Base-by-base conservation (phyloP, 306 rosid genomes). In the Nissolia schottii region DNA sequence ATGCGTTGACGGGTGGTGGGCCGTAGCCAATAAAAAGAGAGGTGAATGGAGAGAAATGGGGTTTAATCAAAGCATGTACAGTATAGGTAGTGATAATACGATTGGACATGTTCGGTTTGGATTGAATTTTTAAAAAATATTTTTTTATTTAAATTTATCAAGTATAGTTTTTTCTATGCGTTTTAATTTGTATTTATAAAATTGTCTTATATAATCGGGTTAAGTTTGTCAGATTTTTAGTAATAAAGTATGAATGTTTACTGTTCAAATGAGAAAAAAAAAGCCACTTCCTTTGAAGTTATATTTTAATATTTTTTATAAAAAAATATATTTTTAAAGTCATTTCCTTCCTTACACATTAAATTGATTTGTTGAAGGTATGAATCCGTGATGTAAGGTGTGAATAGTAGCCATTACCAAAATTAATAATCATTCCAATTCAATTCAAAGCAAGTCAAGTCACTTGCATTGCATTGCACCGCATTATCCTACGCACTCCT, bases 401-500 rank as follows among this genome's bases (percentile, higher is more conserved):
- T 11, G 15, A 70, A 70, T 56, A 64, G 34, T 53, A 24, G 51
- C 32, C 18, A 62, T 5, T 25, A 71, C 67, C 77, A 4, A 41
- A 45, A 45, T 45, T 22, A 45, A 29, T 59, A 23, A 74, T 63
- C 64, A 53, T 63, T 78, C 53, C 76, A n/a, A n/a, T n/a, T n/a
- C 51, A 29, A 18, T 66, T 67, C 77, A 74, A 75, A 54, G 29
- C 76, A 51, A 66, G 76, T 70, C 78, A 70, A 70, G 43, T 32
- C 43, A 37, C 8, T 19, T 11, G 8, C 6, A 7, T 11, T 6
- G 40, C 22, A 23, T 28, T 34, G 29, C 19, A 43, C 70, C 59
- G 18, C 71, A 43, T 63, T 68, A 78, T 77, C 85, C 81, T 82
- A 24, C 84, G 89, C 89, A 70, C 78, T 57, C 54, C 34, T 22